A percentile compares a stretch with the other conserved stretches of the same genome.
These are phyloP conservation scores for Triglochin maritima DNA, from an alignment of 106 monocot species.

Conservation along the genomic window DNA sequence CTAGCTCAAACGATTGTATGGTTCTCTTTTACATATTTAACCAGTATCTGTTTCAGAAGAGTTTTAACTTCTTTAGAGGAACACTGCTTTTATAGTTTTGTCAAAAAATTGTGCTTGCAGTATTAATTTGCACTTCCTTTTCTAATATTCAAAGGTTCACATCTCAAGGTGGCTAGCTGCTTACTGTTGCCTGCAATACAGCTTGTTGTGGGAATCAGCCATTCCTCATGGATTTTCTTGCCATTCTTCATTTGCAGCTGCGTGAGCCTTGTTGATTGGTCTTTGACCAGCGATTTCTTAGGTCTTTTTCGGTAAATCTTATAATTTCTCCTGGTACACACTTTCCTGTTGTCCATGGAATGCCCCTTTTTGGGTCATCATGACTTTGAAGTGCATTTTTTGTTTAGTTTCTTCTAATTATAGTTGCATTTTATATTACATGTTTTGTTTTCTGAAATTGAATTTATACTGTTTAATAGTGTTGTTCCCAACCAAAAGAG, in stretches of 20 bases:
- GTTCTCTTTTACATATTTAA: no score
- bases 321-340: not conserved
- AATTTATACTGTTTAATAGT: no score
- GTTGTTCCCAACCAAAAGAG: no score
- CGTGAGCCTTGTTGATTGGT: slow-evolving; percentile 97
- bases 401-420: no score
- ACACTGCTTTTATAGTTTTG: no score
- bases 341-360: not conserved
- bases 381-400: not conserved
- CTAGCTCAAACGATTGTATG: no score
- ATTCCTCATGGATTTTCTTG: slow-evolving; percentile 84
- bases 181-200: slow-evolving; percentile 73
- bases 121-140: not conserved
- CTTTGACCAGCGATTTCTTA: slow-evolving; percentile 85
- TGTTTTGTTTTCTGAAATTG: no score
- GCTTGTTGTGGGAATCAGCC: slow-evolving; percentile 82
- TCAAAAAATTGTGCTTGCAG: no score
- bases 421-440: no score
- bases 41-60: no score
- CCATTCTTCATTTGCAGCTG: slow-evolving; percentile 93
- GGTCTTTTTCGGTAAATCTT: slow-evolving; percentile 76
- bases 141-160: slow-evolving; percentile 34
- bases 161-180: slow-evolving; percentile 60
- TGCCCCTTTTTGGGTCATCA: not conserved
- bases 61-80: no score